phyloP scores from a whole-genome alignment of 805 yeast species.

The Hemisphaericaspora nanyangensis region DNA sequence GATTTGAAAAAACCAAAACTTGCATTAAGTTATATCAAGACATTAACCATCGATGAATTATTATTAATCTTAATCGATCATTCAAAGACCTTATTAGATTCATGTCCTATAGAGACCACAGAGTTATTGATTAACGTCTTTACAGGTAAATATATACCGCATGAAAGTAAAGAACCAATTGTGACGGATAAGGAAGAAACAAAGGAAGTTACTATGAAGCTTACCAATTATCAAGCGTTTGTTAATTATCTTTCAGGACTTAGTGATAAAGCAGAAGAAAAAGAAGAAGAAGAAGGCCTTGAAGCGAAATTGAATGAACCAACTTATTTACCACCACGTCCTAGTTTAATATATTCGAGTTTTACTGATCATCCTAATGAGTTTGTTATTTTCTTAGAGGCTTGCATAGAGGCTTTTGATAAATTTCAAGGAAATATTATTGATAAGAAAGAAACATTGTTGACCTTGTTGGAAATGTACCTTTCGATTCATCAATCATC shows the following conservation, averaged over 20 bases:
- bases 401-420: conserved; percentile 77
- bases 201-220: conserved; percentile 18
- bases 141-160: conserved; percentile 74
- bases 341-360: conserved; percentile 79
- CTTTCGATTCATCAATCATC: conserved; percentile 48
- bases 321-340: conserved; percentile 88
- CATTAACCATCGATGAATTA: conserved; percentile 72
- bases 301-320: conserved; percentile 32
- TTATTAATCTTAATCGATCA: conserved; percentile 64
- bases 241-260: conserved; percentile 23
- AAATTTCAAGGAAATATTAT: conserved; percentile 64
- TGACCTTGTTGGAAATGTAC: conserved; percentile 81
- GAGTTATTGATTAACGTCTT: conserved; percentile 79
- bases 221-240: conserved; percentile 31
- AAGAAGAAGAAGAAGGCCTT: conserved; percentile 1
- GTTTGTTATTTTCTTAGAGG: conserved; percentile 89
- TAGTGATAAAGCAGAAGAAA: conserved; percentile 5
- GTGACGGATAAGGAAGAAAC: conserved; percentile 10
- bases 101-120: conserved; percentile 76
- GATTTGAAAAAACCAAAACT: conserved; percentile 48
- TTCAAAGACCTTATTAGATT: conserved; percentile 61
- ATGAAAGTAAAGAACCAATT: conserved; percentile 7
- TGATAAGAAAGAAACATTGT: conserved; percentile 69
- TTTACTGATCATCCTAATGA: conserved; percentile 84
- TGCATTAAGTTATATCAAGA: conserved; percentile 62